Percentiles rank a stretch among this genome's conserved stretches.
Conservation (phyloP, 176 grass and related monocot species). For the Poa annua region DNA sequence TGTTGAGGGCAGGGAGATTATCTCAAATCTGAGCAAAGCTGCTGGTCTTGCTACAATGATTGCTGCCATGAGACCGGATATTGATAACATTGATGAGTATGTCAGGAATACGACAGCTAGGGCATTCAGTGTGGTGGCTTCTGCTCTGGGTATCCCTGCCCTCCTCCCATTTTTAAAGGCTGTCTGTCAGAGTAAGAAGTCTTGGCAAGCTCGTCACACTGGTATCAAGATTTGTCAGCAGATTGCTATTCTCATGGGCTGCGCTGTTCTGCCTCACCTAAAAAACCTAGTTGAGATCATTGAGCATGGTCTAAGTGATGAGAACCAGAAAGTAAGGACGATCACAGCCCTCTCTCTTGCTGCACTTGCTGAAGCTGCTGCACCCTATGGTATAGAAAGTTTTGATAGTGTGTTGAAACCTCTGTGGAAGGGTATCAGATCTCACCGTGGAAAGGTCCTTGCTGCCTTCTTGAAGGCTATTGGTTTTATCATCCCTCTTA, state of each 20-base stretch:
- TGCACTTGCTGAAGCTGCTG: slow-evolving; percentile 88
- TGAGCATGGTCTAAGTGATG: slow-evolving; percentile 88
- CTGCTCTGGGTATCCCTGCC: slow-evolving; percentile 92
- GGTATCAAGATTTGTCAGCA: slow-evolving; percentile 97
- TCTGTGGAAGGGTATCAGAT: slow-evolving; percentile 96
- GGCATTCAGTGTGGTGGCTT: slow-evolving; percentile 97
- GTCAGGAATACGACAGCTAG: slow-evolving; percentile 97
- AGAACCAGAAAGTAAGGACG: slow-evolving; percentile 96
- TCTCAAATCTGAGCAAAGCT: slow-evolving; percentile 98
- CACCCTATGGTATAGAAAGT: slow-evolving; percentile 97
- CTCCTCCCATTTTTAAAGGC: slow-evolving; percentile 74
- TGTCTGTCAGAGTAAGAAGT: slow-evolving; percentile 69
- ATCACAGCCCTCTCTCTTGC: slow-evolving; percentile 96
- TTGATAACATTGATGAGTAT: slow-evolving; percentile 98
- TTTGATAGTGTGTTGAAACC: slow-evolving; percentile 96
- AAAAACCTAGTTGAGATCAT: slow-evolving; percentile 96
- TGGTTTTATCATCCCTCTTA: slow-evolving; percentile 97
- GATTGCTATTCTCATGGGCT: slow-evolving; percentile 99
- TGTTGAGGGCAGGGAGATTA: slow-evolving; percentile 94
- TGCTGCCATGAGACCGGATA: slow-evolving; percentile 94
- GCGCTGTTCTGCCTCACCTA: slow-evolving; percentile 87
- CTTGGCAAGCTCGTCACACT: slow-evolving; percentile 81
- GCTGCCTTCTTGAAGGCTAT: slow-evolving; percentile 97
- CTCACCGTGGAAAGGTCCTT: slow-evolving; percentile 91
- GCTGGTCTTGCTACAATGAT: slow-evolving; percentile 98